Evolutionary conservation across 2,329 filamentous ascomycete genomes (phyloP).

Genomic region (Teratosphaeria gauchensis): DNA sequence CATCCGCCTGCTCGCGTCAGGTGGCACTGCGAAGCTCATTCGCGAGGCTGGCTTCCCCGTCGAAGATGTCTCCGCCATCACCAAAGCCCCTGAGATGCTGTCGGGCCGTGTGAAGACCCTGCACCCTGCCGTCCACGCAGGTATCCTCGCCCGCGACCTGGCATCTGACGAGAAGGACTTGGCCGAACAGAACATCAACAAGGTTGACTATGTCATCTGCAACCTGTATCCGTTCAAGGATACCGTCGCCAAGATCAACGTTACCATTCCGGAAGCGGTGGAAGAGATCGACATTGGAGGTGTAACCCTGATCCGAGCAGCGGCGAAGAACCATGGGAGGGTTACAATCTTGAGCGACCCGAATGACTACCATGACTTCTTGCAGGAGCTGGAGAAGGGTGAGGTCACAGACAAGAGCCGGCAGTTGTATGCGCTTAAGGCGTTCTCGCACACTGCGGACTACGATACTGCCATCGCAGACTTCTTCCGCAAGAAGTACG

Average conservation of each 20-base stretch:
- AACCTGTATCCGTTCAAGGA: constrained; percentile 99
- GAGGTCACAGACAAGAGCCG: constrained; percentile 78
- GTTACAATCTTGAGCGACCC: constrained; percentile 96
- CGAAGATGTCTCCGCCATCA: constrained; percentile 96
- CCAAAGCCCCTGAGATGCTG: constrained; percentile 89
- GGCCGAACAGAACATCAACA: constrained; percentile 86
- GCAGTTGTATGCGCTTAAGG: constrained; percentile 88
- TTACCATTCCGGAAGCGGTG: constrained; percentile 91
- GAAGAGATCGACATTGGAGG: constrained; percentile 99
- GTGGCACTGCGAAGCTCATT: constrained; percentile 92
- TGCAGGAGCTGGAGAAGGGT: constrained; percentile 77
- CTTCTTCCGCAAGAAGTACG: constrained; percentile 97
- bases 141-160: constrained; percentile 87
- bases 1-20: constrained; percentile 87
- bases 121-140: constrained; percentile 66
- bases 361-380: constrained; percentile 84
- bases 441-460: constrained; percentile 95
- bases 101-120: constrained; percentile 89
- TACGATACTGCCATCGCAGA: constrained; percentile 91
- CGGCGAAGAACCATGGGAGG: constrained; percentile 93
- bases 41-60: constrained; percentile 92
- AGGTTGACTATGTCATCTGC: constrained; percentile 91
- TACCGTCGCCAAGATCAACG: constrained; percentile 91
- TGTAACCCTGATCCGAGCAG: constrained; percentile 89
- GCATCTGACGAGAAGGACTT: constrained; percentile 96